Evolutionary conservation across 208 protist genomes (phyloP).

Genomic region (Porcisia deanei): DNA sequence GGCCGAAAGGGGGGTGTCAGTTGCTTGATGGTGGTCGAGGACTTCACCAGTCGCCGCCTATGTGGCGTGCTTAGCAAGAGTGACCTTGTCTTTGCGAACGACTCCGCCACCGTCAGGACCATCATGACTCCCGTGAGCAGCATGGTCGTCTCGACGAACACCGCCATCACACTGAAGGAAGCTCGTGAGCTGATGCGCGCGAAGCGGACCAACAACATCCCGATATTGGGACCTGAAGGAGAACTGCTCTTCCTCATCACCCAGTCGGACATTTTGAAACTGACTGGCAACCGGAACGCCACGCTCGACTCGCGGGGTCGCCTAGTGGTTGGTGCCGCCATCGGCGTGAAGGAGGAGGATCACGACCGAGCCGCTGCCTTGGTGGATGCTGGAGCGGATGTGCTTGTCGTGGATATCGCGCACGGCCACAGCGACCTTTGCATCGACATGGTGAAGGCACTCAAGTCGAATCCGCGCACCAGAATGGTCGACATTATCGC

Average conservation of each 20-base stretch:
- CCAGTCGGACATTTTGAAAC: conserved; percentile 77
- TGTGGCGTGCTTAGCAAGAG: conserved; percentile 64
- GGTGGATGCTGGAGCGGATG: conserved; percentile 75
- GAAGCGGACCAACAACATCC: conserved; percentile 67
- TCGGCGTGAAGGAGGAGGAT: conserved; percentile 87
- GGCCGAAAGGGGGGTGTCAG: conserved; percentile 77
- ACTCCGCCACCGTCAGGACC: conserved; percentile 33
- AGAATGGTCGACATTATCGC: conserved; percentile 82
- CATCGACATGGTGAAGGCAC: conserved; percentile 78
- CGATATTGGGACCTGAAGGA: conserved; percentile 52
- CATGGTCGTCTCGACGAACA: conserved; percentile 54
- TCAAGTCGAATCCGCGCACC: conserved; percentile 74
- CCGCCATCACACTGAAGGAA: conserved; percentile 66
- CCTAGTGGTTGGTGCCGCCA: conserved; percentile 82
- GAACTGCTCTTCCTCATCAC: conserved; percentile 86
- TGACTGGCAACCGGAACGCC: conserved; percentile 66
- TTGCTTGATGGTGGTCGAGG: conserved; percentile 81
- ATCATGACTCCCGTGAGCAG: conserved; percentile 78
- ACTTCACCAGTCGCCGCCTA: conserved; percentile 42
- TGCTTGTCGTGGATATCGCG: conserved; percentile 92
- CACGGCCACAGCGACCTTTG: conserved; percentile 89
- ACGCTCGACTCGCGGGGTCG: conserved; percentile 75
- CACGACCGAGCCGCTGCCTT: conserved; percentile 58
- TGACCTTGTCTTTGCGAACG: conserved; percentile 72
- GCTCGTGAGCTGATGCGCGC: conserved; percentile 63